phyloP scores from a whole-genome alignment of 306 rosid species.

The Quercus suber region DNA sequence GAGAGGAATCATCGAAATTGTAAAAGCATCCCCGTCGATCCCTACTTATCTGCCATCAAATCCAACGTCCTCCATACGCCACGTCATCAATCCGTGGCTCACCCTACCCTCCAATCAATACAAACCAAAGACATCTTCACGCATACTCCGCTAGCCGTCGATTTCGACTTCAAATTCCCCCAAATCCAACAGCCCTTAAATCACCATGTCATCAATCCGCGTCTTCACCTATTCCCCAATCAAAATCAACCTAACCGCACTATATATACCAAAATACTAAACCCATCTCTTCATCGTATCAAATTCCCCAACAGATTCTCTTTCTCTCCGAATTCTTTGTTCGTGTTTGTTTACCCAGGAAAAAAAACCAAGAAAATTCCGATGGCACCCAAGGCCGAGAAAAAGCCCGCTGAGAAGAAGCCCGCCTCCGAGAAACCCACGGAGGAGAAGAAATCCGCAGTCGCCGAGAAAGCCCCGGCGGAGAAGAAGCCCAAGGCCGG shows the following conservation, averaged over 20 bases:
- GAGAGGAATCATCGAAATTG: no score
- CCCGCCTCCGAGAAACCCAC: slow-evolving; percentile 47
- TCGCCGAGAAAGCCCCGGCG: slow-evolving; percentile 46
- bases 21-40: background rate
- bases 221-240: background rate
- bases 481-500: slow-evolving; percentile 84
- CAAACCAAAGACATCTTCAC: background rate
- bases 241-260: background rate
- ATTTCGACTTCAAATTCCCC: background rate
- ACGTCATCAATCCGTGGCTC: background rate
- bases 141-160: background rate
- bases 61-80: background rate
- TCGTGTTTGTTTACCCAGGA: background rate
- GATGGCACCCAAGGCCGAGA: slow-evolving; percentile 76
- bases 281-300: background rate
- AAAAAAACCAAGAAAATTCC: background rate
- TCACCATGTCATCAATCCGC: background rate
- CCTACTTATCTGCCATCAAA: background rate
- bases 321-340: background rate
- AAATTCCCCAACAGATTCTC: background rate
- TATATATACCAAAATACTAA: background rate
- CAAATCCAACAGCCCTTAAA: background rate
- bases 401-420: slow-evolving; percentile 78
- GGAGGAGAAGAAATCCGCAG: slow-evolving; percentile 37
- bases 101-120: background rate